Evolutionary conservation across 163 green algal species (phyloP).

Genomic region (Scenedesmus sp.): DNA sequence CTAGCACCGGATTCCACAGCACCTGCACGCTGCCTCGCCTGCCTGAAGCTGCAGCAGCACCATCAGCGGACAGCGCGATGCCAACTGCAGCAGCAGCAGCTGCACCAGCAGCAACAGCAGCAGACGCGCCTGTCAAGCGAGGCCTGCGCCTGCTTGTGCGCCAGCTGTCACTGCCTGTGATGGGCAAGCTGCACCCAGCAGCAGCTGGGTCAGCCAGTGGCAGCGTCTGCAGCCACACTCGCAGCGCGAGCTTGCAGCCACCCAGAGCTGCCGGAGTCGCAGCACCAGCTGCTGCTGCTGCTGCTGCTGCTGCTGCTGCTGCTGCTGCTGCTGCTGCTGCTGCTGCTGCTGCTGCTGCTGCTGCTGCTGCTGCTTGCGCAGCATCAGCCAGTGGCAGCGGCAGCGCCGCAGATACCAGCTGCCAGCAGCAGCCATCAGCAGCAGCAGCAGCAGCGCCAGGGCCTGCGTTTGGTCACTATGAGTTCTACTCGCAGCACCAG

Average conservation of each 20-base stretch:
- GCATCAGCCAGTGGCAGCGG: too few species aligned
- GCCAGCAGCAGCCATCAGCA: neutral
- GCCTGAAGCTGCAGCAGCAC: neutral
- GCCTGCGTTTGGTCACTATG: neutral
- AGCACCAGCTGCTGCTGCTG: neutral
- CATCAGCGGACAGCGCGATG: neutral
- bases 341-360: too few species aligned
- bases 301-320: neutral
- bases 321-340: too few species aligned
- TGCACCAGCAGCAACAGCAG: neutral
- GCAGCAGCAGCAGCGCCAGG: too few species aligned
- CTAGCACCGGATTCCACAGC: neutral
- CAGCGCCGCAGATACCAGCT: neutral
- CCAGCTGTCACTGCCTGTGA: neutral
- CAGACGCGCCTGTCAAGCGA: neutral
- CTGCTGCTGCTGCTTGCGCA: neutral
- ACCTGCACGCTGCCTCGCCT: neutral
- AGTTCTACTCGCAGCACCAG: neutral
- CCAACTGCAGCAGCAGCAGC: neutral
- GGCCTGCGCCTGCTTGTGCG: neutral
- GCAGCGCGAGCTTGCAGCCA: neutral
- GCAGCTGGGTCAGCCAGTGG: neutral
- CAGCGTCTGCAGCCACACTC: neutral
- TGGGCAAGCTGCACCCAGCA: neutral
- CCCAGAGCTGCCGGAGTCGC: neutral